Conservation (phyloP, 768 basidiomycete genomes). For the Lanmaoa rubissima region DNA sequence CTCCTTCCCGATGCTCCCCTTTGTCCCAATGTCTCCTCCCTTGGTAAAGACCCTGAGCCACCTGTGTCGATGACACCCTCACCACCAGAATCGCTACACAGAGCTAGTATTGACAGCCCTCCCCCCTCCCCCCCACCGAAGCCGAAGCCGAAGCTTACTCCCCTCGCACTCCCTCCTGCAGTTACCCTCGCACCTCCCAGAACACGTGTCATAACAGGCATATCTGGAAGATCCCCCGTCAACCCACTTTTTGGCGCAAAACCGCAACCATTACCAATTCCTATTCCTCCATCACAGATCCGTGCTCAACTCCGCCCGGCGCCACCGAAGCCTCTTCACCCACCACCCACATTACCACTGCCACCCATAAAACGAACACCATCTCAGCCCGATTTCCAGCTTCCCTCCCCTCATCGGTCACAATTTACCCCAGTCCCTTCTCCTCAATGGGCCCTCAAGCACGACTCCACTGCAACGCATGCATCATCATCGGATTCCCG, state of each 20-base stretch:
- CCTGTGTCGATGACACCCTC: not conserved
- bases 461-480: not conserved
- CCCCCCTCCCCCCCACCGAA: constrained; percentile 26
- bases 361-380: constrained; percentile 20
- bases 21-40: constrained; percentile 8
- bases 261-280: constrained; percentile 27
- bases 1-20: constrained; percentile 14
- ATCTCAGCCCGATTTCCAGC: constrained; percentile 17
- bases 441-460: not conserved
- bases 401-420: not conserved
- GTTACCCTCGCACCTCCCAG: constrained; percentile 16
- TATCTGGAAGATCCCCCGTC: constrained; percentile 25
- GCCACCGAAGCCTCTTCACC: constrained; percentile 21
- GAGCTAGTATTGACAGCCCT: constrained; percentile 13
- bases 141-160: constrained; percentile 17
- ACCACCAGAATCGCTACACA: constrained; percentile 3
- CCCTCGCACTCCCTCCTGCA: constrained; percentile 6
- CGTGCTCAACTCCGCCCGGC: constrained; percentile 30
- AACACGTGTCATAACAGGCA: constrained; percentile 18
- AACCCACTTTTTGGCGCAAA: constrained; percentile 23
- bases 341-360: constrained; percentile 22
- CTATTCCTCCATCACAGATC: constrained; percentile 28
- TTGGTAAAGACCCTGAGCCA: constrained; percentile 10
- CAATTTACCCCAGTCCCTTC: constrained; percentile 12
- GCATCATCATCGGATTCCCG: constrained; percentile 9